phyloP scores from a whole-genome alignment of 2,329 filamentous ascomycete species.

The Cyphellophora attinorum region DNA sequence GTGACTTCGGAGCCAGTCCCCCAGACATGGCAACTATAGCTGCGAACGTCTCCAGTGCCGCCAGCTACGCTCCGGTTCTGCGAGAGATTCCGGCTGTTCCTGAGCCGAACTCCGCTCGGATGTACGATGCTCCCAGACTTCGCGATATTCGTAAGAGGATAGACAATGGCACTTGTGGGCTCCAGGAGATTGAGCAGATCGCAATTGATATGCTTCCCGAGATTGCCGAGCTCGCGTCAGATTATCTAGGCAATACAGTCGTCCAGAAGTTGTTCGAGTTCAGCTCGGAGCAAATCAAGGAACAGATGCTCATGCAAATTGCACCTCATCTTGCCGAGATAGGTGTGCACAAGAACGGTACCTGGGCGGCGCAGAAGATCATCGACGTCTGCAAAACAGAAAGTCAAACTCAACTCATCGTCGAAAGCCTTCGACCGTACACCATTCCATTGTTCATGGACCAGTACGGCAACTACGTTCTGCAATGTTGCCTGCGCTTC shows the following conservation, averaged over 20 bases:
- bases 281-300: slow-evolving; percentile 81
- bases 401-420: slow-evolving; percentile 72
- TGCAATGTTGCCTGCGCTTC: slow-evolving; percentile 93
- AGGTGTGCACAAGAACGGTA: slow-evolving; percentile 97
- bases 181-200: slow-evolving; percentile 82
- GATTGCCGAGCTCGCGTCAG: slow-evolving; percentile 86
- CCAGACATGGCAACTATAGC: slow-evolving; percentile 68
- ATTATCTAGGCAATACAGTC: slow-evolving; percentile 98
- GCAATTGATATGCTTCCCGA: slow-evolving; percentile 92
- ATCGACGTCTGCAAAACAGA: slow-evolving; percentile 89
- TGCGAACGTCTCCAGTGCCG: slow-evolving; percentile 63
- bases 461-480: slow-evolving; percentile 96
- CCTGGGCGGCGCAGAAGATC: slow-evolving; percentile 98
- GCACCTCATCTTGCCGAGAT: slow-evolving; percentile 90
- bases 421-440: slow-evolving; percentile 74
- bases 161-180: slow-evolving; percentile 81
- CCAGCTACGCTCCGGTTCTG: slow-evolving; percentile 61
- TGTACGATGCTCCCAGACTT: slow-evolving; percentile 88
- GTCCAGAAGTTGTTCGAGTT: slow-evolving; percentile 98
- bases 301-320: slow-evolving; percentile 83
- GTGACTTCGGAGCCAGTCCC: slow-evolving; percentile 74
- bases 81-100: slow-evolving; percentile 82
- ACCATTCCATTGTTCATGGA: slow-evolving; percentile 88
- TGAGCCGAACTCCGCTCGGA: slow-evolving; percentile 77
- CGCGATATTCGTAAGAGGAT: slow-evolving; percentile 96